phyloP scores from a whole-genome alignment of 768 basidiomycete genomes.

The Agrocybe praecox region DNA sequence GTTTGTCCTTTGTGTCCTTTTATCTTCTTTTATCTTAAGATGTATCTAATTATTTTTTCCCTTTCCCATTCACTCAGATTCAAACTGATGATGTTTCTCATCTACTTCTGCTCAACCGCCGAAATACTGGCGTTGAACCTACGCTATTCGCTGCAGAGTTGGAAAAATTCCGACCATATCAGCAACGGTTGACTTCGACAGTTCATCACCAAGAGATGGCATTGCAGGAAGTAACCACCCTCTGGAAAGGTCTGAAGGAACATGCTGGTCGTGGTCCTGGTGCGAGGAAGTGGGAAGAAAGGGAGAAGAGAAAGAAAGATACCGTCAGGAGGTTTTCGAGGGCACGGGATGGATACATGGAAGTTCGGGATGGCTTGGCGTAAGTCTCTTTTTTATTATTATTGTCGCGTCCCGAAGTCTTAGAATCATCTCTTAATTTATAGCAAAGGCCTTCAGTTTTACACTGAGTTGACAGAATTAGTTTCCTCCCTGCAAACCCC shows the following conservation, averaged over 20 bases:
- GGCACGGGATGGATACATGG: constrained; percentile 85
- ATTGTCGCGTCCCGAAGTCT: neutral
- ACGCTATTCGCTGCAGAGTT: constrained; percentile 90
- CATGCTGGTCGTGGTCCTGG: constrained; percentile 75
- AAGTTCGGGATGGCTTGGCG: constrained; percentile 84
- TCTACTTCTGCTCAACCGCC: constrained; percentile 86
- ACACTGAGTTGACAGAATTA: constrained; percentile 75
- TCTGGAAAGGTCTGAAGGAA: constrained; percentile 77
- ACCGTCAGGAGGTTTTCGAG: constrained; percentile 67
- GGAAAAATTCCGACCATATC: constrained; percentile 94
- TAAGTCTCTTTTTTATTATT: constrained; percentile 48
- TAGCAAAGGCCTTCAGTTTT: constrained; percentile 91
- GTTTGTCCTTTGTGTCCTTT: constrained; percentile 36
- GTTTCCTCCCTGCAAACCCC: constrained; percentile 45
- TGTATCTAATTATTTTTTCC: neutral
- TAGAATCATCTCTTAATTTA: constrained; percentile 13
- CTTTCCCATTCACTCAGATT: constrained; percentile 49
- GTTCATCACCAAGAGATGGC: constrained; percentile 75
- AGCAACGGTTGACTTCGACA: constrained; percentile 78
- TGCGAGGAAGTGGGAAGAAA: constrained; percentile 79
- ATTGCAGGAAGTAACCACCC: constrained; percentile 71
- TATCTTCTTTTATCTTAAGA: neutral
- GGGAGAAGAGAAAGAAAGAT: constrained; percentile 80
- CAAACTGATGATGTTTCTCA: constrained; percentile 98
- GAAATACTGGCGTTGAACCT: constrained; percentile 81